Conservation (phyloP, 192 early-diverging fungal species). For the Backusella tuberculispora region DNA sequence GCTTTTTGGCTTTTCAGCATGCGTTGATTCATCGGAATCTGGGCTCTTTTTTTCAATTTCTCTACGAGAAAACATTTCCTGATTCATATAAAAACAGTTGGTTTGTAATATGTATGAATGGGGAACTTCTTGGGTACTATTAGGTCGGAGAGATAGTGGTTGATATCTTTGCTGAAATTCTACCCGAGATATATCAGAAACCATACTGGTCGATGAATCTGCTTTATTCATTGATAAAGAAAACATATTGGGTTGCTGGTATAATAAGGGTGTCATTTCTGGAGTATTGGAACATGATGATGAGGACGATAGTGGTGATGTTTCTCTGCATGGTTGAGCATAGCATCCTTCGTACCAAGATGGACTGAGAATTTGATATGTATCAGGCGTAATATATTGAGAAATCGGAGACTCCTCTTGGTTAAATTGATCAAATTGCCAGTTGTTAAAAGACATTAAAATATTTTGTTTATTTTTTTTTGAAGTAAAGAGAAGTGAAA, state of each 20-base stretch:
- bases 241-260: background rate
- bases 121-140: background rate
- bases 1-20: background rate
- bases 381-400: background rate
- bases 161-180: background rate
- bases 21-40: background rate
- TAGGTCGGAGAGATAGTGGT: background rate
- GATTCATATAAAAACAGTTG: constrained; percentile 4
- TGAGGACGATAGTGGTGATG: background rate
- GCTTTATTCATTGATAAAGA: background rate
- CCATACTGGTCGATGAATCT: background rate
- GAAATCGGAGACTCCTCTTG: background rate
- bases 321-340: background rate
- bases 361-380: background rate
- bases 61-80: background rate
- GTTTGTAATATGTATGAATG: constrained; percentile 2
- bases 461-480: too few species aligned
- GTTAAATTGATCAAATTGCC: background rate
- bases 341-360: background rate
- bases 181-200: background rate
- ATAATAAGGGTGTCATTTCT: background rate
- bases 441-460: background rate
- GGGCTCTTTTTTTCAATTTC: background rate
- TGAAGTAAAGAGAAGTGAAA: background rate
- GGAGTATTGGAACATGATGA: constrained; percentile 1